phyloP scores from a whole-genome alignment of 208 protist species.

The Trypanosoma brucei region DNA sequence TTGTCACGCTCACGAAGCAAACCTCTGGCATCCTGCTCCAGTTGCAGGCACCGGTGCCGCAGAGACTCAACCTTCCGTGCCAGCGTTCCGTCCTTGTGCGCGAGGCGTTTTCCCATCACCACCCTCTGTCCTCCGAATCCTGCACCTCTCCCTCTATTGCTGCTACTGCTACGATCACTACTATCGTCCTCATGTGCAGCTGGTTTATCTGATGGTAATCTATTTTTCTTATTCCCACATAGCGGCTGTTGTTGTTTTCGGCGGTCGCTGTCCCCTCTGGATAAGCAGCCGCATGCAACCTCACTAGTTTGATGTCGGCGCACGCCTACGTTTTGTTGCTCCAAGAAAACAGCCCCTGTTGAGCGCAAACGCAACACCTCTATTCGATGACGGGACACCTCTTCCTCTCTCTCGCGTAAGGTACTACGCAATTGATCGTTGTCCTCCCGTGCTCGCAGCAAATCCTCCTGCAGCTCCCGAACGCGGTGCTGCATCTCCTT shows the following conservation, averaged over 20 bases:
- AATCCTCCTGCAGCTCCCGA: conserved; percentile 60
- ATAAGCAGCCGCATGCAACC: too few species aligned
- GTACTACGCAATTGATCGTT: conserved; percentile 38
- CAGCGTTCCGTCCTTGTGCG: conserved; percentile 11
- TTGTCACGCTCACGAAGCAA: conserved; percentile 68
- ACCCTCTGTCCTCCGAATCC: not conserved
- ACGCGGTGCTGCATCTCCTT: conserved; percentile 65
- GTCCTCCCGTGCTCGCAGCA: conserved; percentile 38
- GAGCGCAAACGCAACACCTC: conserved; percentile 60
- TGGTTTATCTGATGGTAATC: not conserved
- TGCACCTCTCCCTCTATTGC: conserved; percentile 1
- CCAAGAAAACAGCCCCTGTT: conserved; percentile 19
- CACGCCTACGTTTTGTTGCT: conserved; percentile 18
- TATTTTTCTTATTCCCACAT: too few species aligned
- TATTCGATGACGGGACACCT: conserved; percentile 58
- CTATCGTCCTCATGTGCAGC: conserved; percentile 5
- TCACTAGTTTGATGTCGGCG: conserved; percentile 2
- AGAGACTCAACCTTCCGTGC: conserved; percentile 72
- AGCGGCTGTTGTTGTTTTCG: too few species aligned
- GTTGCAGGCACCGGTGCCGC: conserved; percentile 63
- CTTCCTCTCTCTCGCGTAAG: conserved; percentile 66
- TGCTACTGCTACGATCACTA: conserved; percentile 4
- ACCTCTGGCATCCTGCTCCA: conserved; percentile 66
- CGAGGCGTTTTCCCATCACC: not conserved
- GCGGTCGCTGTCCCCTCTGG: too few species aligned